Percentiles rank a stretch among this genome's conserved stretches.
Conservation (phyloP, 2,329 filamentous ascomycete genomes). For the Allantophomopsis cytisporea region DNA sequence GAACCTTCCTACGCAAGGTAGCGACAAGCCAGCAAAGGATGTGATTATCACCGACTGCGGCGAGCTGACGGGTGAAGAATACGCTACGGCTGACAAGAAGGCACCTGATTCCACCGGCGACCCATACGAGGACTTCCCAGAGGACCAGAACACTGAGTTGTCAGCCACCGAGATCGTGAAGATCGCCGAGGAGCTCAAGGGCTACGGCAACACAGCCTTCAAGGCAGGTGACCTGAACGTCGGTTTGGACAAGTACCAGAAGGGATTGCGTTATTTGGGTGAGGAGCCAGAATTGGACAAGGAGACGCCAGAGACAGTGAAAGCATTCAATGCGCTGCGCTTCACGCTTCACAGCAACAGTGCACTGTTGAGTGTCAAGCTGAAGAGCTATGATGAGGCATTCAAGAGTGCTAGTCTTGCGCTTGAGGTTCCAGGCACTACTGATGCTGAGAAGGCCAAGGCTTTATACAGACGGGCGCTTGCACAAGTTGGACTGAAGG, state of each 20-base stretch:
- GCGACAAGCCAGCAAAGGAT: constrained; percentile 67
- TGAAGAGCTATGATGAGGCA: constrained; percentile 57
- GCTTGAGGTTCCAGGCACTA: constrained; percentile 49
- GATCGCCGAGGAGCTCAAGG: constrained; percentile 78
- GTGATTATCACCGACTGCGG: constrained; percentile 74
- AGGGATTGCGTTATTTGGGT: constrained; percentile 79
- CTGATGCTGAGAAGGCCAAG: constrained; percentile 75
- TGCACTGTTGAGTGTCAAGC: constrained; percentile 74
- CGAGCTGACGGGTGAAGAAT: constrained; percentile 62
- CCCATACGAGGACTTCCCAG: constrained; percentile 88
- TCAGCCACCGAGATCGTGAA: constrained; percentile 56
- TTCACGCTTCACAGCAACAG: constrained; percentile 83
- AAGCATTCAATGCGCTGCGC: constrained; percentile 58
- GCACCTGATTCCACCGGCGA: constrained; percentile 72
- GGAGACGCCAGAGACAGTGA: constrained; percentile 54
- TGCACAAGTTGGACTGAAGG: constrained; percentile 64
- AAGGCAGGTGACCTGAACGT: constrained; percentile 59
- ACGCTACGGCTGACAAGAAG: constrained; percentile 53
- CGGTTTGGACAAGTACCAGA: constrained; percentile 86
- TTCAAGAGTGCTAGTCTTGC: constrained; percentile 59
- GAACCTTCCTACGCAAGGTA: constrained; percentile 58
- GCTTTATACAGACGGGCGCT: constrained; percentile 72
- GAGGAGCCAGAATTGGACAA: constrained; percentile 66
- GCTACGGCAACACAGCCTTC: constrained; percentile 85
- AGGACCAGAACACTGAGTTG: constrained; percentile 55